Base-by-base conservation (phyloP, 148 eudicot genomes). In the Rhododendron mucronatum region DNA sequence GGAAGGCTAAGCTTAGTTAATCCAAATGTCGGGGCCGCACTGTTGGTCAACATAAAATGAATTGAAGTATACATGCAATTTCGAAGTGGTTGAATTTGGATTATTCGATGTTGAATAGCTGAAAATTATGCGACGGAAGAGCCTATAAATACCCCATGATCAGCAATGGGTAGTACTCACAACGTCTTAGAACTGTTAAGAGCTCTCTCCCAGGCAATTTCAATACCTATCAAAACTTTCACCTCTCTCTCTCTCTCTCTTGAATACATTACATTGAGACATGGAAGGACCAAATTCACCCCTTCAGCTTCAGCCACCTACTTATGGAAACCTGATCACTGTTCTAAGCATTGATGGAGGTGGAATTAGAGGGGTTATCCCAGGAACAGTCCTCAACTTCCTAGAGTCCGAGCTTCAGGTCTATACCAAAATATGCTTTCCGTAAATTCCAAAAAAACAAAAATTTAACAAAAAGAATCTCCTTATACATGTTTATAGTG, bases 311-410 rank as follows among this genome's bases (percentile, higher is more conserved):
- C 80, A 51, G 79, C 87, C 87, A 16, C 84, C 87, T 16, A 86
- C 84, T 47, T 86, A 81, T 41, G 87, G 87, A 33, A 73, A 86
- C 37, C 59, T 74, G 12, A 61, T 87, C 65, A 82, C 88, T 33
- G 63, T 87, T 45, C 67, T 87, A 2, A 87, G 88, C 50, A 87
- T 87, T 53, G 85, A 87, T 69, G 88, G 88, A 53, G 88, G 88
- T 83, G 88, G 88, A 21, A 48, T 87, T 55, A 78, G 88, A 82
- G 88, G 88, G 39, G 20, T 87, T 55, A 87, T 87, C 53, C 88
- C 88, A 0, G 85, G 84, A 59, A 67, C 82, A 71, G 47, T 87
- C 55, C 85, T 87, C 2, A 37, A 18, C 39, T 77, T 87, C 23
- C 67, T 87, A 12, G 88, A 87, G 57, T 82, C 78, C 1, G 75